Percentiles rank a stretch among this genome's conserved stretches.
Evolutionary conservation across 2,329 filamentous ascomycete species (phyloP).

Genomic region (Leptographium wingfieldii): DNA sequence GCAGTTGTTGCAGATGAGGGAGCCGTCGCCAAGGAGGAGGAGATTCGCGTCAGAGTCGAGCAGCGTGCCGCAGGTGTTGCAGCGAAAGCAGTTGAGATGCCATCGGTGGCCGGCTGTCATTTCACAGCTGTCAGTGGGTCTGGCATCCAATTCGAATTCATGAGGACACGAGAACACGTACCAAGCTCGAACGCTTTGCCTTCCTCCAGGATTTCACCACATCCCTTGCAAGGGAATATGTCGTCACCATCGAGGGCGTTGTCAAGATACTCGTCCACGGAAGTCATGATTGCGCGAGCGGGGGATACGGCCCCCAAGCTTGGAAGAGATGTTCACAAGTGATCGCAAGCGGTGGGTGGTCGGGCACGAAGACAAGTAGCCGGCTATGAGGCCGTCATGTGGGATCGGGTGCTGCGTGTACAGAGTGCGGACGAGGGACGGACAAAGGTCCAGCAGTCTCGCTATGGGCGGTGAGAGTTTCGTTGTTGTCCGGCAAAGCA

Average conservation of each 20-base stretch:
- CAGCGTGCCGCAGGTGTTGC: conserved; percentile 86
- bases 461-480: not conserved
- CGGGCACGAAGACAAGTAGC: not conserved
- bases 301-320: conserved; percentile 4
- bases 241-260: conserved; percentile 66
- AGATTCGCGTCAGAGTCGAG: conserved; percentile 98
- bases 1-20: conserved; percentile 97
- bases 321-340: not conserved
- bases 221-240: conserved; percentile 81
- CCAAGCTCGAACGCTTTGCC: conserved; percentile 96
- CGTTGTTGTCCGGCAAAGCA: not conserved
- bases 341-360: not conserved
- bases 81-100: conserved; percentile 98
- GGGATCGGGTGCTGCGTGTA: not conserved
- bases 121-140: not conserved
- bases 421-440: not conserved
- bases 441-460: not conserved
- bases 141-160: not conserved
- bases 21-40: conserved; percentile 90
- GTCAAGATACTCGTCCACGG: conserved; percentile 50
- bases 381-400: conserved; percentile 1
- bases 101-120: conserved; percentile 77
- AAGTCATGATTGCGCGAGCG: conserved; percentile 25
- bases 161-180: conserved; percentile 30
- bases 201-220: conserved; percentile 95